These are phyloP conservation scores for Viola odorata DNA, from an alignment of 345 rosid genomes.

Conservation along the genomic window DNA sequence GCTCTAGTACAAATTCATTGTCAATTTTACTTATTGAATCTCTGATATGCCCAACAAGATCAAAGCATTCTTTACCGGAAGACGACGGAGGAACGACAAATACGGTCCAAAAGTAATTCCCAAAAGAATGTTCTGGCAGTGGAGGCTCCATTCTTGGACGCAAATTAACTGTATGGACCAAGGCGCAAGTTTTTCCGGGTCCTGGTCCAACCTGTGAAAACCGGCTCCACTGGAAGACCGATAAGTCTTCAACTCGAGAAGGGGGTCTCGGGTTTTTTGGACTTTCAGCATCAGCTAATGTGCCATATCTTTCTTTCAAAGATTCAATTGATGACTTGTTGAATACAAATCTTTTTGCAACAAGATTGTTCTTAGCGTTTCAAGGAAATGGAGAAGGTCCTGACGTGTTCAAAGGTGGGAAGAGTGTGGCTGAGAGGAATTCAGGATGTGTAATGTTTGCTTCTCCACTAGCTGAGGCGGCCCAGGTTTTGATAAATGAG, in stretches of 20 bases:
- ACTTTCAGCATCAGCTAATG: background rate
- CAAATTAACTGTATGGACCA: slow-evolving; percentile 40
- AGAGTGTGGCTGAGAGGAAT: slow-evolving; percentile 14
- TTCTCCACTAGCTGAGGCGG: slow-evolving; percentile 22
- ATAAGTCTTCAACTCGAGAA: slow-evolving; percentile 40
- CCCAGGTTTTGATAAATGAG: slow-evolving; percentile 34
- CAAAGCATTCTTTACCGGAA: background rate
- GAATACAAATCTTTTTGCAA: slow-evolving; percentile 13
- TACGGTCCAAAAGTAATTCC: slow-evolving; percentile 26
- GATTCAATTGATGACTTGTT: slow-evolving; percentile 1
- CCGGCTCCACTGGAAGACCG: slow-evolving; percentile 40
- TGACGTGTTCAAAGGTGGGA: slow-evolving; percentile 14
- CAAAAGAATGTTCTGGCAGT: slow-evolving; percentile 31
- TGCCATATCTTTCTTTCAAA: slow-evolving; percentile 3
- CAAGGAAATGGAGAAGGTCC: slow-evolving; percentile 14
- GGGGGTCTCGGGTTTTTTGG: slow-evolving; percentile 4
- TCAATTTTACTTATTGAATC: slow-evolving; percentile 7
- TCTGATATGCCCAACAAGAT: slow-evolving; percentile 1
- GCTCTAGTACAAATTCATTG: slow-evolving; percentile 1
- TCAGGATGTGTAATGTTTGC: background rate
- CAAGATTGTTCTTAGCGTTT: slow-evolving; percentile 7
- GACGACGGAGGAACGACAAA: slow-evolving; percentile 5
- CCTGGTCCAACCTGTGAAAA: slow-evolving; percentile 16
- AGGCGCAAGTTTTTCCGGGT: slow-evolving; percentile 10
- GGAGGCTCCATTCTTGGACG: slow-evolving; percentile 26